Evolutionary conservation across 306 rosid genomes (phyloP), one percentile per base, ranked within the genome.

Genomic region (Acacia confusa): DNA sequence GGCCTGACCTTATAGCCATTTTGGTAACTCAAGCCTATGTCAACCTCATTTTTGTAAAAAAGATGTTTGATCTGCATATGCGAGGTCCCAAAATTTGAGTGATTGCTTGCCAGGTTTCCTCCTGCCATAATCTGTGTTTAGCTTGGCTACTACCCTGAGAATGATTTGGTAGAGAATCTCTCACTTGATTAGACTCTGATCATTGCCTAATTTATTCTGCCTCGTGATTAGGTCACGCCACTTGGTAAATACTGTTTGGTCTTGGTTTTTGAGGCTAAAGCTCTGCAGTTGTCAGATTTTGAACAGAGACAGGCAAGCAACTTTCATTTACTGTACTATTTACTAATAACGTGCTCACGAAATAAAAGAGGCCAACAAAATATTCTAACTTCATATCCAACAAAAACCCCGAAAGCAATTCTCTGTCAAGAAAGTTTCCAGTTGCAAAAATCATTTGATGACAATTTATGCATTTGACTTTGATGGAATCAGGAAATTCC

Each of bases 181-280:
- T 78, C 24, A 19, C 44, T 76, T 76, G 61, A 65, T 72, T 72
- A 77, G 66, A 74, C 8, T 40, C 41, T 50, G 61, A 38, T 50
- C 38, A 70, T 75, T 79, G 24, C 45, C 61, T 68, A 50, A 28
- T 36, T 70, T 22, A 74, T 60, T 17, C 28, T 81, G 47, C 70
- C 40, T 83, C 44, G 40, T 84, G 73, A 82, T 79, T 63, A 95
- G 99, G 99, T 93, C 84, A 88, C 92, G 44, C 86, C 84, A 87
- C 96, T 89, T 80, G 92, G 96, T 70, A 90, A 90, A 84, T 95
- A 95, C 84, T 78, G 82, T 84, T 79, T 95, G 87, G 93, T 85
- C 82, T 88, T 95, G 83, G 92, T 83, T 78, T 93, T 95, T 57
- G 91, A 90, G 89, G 98, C 98, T 40, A 95, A 86, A 84, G 90